Conservation (phyloP, 495 filamentous ascomycete species). For the Rhizodiscina lignyota region DNA sequence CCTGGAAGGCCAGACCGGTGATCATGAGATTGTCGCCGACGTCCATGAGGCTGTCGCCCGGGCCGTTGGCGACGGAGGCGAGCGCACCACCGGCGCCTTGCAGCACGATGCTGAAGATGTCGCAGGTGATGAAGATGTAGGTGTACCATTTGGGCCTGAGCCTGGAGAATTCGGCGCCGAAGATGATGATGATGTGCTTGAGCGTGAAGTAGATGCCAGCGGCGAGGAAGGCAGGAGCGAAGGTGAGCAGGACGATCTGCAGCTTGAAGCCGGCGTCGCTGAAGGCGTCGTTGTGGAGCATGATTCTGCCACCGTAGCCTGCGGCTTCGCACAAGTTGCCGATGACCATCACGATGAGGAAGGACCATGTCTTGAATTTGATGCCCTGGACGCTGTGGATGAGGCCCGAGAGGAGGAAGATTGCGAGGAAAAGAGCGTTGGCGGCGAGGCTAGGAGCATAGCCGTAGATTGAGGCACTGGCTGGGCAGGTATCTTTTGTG, state of each 20-base stretch:
- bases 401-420: constrained; percentile 1
- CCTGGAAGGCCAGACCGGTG: constrained; percentile 22
- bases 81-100: constrained; percentile 36
- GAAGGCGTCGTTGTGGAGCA: constrained; percentile 27
- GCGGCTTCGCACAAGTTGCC: constrained; percentile 24
- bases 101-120: constrained; percentile 31
- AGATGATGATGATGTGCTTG: constrained; percentile 25
- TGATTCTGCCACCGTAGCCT: constrained; percentile 24
- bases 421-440: constrained; percentile 3
- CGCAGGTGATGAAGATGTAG: constrained; percentile 34
- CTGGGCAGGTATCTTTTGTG: constrained; percentile 2
- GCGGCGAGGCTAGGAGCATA: constrained; percentile 2
- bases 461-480: constrained; percentile 4
- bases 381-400: constrained; percentile 9
- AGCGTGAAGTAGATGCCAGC: constrained; percentile 43
- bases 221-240: constrained; percentile 37
- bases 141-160: constrained; percentile 35
- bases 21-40: constrained; percentile 20
- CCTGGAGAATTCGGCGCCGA: constrained; percentile 30
- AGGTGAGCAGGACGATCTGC: constrained; percentile 33
- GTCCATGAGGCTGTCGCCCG: constrained; percentile 5
- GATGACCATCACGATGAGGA: constrained; percentile 23
- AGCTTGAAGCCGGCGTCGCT: constrained; percentile 11
- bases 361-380: constrained; percentile 18
- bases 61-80: constrained; percentile 13